A percentile compares a stretch with the other conserved stretches of the same genome.
These are phyloP conservation scores for Amanita phalloides DNA, from an alignment of 768 basidiomycete genomes.

Conservation along the genomic window DNA sequence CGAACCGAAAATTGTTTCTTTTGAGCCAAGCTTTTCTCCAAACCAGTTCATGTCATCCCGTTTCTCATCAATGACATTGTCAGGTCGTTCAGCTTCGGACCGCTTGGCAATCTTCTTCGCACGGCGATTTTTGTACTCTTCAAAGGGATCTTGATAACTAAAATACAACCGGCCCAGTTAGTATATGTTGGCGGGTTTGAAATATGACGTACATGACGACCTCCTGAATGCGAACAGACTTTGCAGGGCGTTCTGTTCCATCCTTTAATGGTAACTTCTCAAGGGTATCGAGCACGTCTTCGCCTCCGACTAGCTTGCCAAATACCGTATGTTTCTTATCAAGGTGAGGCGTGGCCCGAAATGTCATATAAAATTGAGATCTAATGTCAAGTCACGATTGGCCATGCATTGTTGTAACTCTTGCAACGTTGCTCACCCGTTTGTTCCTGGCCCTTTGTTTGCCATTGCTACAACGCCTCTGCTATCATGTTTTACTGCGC, in stretches of 20 bases:
- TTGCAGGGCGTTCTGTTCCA: constrained; percentile 80
- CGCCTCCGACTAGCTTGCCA: constrained; percentile 93
- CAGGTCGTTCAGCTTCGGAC: constrained; percentile 25
- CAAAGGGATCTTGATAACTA: constrained; percentile 92
- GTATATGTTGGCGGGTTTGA: not conserved
- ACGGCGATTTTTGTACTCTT: constrained; percentile 79
- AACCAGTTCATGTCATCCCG: constrained; percentile 81
- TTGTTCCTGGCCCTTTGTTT: constrained; percentile 86
- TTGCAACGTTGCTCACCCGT: constrained; percentile 40
- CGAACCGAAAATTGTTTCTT: constrained; percentile 17
- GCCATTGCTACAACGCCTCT: constrained; percentile 92
- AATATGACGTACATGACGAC: constrained; percentile 61
- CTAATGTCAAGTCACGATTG: constrained; percentile 23
- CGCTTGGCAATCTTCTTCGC: constrained; percentile 64
- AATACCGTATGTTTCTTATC: constrained; percentile 96
- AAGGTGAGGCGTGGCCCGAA: constrained; percentile 71
- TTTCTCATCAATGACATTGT: constrained; percentile 34
- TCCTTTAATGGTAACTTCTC: constrained; percentile 75
- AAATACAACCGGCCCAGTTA: not conserved
- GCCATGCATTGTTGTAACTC: not conserved
- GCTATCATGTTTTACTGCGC: constrained; percentile 78
- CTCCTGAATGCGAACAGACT: constrained; percentile 77
- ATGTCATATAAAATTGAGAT: constrained; percentile 92
- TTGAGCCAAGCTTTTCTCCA: constrained; percentile 69
- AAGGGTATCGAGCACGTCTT: constrained; percentile 77